These are phyloP conservation scores for Ophiostoma tasmaniense DNA, from an alignment of 2,329 filamentous ascomycete species.

Conservation along the genomic window DNA sequence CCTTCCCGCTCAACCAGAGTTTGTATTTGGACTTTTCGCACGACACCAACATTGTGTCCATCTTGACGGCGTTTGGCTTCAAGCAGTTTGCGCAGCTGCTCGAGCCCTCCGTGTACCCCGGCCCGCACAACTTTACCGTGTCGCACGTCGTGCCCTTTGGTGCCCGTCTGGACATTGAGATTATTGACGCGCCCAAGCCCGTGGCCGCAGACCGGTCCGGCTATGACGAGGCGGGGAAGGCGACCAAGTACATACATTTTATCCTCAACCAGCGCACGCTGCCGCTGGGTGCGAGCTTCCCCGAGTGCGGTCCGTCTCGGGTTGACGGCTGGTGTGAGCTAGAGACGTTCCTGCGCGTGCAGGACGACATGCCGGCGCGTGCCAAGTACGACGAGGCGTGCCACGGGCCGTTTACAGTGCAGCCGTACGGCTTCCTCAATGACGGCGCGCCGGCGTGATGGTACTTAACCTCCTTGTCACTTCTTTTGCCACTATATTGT, in stretches of 20 bases:
- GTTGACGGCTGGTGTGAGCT: constrained; percentile 73
- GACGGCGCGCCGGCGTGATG: constrained; percentile 38
- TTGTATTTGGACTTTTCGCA: constrained; percentile 74
- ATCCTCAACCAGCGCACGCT: constrained; percentile 66
- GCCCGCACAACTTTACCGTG: constrained; percentile 54
- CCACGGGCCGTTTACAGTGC: constrained; percentile 46
- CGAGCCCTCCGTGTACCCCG: constrained; percentile 45
- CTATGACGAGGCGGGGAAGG: constrained; percentile 40
- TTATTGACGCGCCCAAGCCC: constrained; percentile 60
- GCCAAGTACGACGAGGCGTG: constrained; percentile 60
- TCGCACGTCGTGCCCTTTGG: constrained; percentile 64
- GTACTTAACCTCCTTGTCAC: too few relatives aligned
- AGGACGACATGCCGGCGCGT: constrained; percentile 48
- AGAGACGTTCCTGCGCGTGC: constrained; percentile 54
- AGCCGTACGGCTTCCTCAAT: constrained; percentile 40
- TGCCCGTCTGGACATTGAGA: constrained; percentile 63
- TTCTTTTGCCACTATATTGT: too few relatives aligned
- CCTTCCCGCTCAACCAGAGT: constrained; percentile 65
- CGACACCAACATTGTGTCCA: constrained; percentile 63
- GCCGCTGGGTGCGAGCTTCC: constrained; percentile 57
- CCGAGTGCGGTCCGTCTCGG: constrained; percentile 51
- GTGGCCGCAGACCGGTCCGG: constrained; percentile 46
- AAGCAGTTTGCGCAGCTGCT: constrained; percentile 57
- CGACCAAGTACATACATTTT: constrained; percentile 66
- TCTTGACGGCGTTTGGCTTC: constrained; percentile 65